Evolutionary conservation across 2,329 filamentous ascomycete genomes (phyloP).

Genomic region (Aspergillus latus): DNA sequence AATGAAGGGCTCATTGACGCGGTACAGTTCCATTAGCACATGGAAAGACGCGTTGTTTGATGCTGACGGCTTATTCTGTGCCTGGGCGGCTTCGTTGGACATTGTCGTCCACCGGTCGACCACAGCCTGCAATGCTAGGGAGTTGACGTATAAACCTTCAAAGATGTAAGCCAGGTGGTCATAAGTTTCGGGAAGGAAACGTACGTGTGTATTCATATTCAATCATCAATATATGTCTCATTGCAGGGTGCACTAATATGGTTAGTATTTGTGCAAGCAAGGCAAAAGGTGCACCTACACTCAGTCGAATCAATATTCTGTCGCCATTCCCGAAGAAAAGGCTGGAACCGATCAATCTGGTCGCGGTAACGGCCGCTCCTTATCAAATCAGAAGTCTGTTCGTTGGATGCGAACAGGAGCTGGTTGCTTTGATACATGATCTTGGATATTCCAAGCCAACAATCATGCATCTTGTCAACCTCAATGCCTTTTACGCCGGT

Average conservation of each 20-base stretch:
- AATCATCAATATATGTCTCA: conserved; percentile 78
- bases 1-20: conserved; percentile 62
- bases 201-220: conserved; percentile 91
- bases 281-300: conserved; percentile 32
- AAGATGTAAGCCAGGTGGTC: conserved; percentile 16
- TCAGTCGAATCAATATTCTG: conserved; percentile 77
- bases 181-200: conserved; percentile 18
- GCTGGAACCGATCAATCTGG: conserved; percentile 76
- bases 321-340: conserved; percentile 75
- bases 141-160: conserved; percentile 76
- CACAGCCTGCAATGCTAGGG: conserved; percentile 87
- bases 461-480: conserved; percentile 68
- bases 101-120: conserved; percentile 88
- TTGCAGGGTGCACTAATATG: conserved; percentile 53
- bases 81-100: conserved; percentile 41
- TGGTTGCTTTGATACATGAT: conserved; percentile 91
- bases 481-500: conserved; percentile 33
- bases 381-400: conserved; percentile 86
- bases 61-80: conserved; percentile 28
- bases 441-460: conserved; percentile 91
- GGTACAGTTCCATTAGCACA: conserved; percentile 50
- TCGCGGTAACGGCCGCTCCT: conserved; percentile 80
- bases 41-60: conserved; percentile 38
- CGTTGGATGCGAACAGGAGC: conserved; percentile 79
- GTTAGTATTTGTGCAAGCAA: conserved; percentile 22